These are phyloP conservation scores for Tilletiaria anomala DNA, from an alignment of 1,284 basidiomycete species.

Conservation along the genomic window DNA sequence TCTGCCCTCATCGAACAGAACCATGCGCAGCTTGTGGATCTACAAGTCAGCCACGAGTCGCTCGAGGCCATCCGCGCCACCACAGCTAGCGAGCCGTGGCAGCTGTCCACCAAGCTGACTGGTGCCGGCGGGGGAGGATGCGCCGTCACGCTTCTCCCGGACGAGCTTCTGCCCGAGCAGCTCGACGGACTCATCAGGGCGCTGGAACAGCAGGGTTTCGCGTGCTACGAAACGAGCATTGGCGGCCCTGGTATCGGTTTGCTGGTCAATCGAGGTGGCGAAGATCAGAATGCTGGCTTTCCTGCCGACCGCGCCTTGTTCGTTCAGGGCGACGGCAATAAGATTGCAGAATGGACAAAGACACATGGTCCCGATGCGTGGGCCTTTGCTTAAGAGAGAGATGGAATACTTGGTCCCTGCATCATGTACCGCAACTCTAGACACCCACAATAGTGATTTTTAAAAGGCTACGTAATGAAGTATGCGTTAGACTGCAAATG, in stretches of 20 bases:
- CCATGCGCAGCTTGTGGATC: slow-evolving; percentile 64
- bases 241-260: slow-evolving; percentile 85
- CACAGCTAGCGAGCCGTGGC: slow-evolving; percentile 46
- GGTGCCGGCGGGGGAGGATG: slow-evolving; percentile 98
- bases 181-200: slow-evolving; percentile 10
- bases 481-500: too few relatives aligned
- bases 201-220: slow-evolving; percentile 50
- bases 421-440: too few relatives aligned
- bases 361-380: too few relatives aligned
- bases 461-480: too few relatives aligned
- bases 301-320: too few relatives aligned
- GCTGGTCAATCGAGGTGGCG: slow-evolving; percentile 42
- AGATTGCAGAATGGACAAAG: too few relatives aligned
- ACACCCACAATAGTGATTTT: too few relatives aligned
- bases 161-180: slow-evolving; percentile 46
- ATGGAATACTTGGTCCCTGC: too few relatives aligned
- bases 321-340: too few relatives aligned
- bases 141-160: slow-evolving; percentile 84
- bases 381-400: too few relatives aligned
- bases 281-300: too few relatives aligned
- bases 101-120: slow-evolving; percentile 83
- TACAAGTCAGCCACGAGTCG: slow-evolving; percentile 86
- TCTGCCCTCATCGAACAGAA: slow-evolving; percentile 58
- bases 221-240: slow-evolving; percentile 76
- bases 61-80: slow-evolving; percentile 66